phyloP scores from a whole-genome alignment of 495 filamentous ascomycete species.

The Talaromyces stipitatus region DNA sequence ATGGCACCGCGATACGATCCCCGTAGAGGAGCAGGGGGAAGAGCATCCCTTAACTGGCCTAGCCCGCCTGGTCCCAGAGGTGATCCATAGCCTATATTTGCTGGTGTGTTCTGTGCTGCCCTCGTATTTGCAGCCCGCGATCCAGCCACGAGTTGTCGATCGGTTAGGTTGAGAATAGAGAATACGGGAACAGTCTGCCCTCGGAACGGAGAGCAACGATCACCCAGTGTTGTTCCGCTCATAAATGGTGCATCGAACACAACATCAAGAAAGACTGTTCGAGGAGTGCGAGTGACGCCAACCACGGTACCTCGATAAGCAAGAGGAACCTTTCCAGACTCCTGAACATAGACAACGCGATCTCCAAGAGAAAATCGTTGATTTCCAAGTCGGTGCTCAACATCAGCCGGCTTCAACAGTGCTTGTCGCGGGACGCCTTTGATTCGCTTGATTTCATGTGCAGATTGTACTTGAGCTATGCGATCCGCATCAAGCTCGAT shows the following conservation, averaged over 20 bases:
- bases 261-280: slow-evolving; percentile 76
- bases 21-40: slow-evolving; percentile 57
- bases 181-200: slow-evolving; percentile 82
- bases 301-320: slow-evolving; percentile 86
- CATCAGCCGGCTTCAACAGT: slow-evolving; percentile 83
- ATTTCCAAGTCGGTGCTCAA: slow-evolving; percentile 78
- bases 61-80: slow-evolving; percentile 50
- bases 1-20: slow-evolving; percentile 69
- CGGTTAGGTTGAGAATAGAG: slow-evolving; percentile 78
- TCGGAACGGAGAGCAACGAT: slow-evolving; percentile 89
- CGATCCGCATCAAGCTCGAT: slow-evolving; percentile 72
- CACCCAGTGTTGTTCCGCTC: slow-evolving; percentile 84
- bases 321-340: slow-evolving; percentile 91
- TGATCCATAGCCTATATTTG: slow-evolving; percentile 51
- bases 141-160: slow-evolving; percentile 69
- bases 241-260: slow-evolving; percentile 94
- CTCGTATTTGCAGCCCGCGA: slow-evolving; percentile 63
- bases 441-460: slow-evolving; percentile 51
- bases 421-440: slow-evolving; percentile 76
- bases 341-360: slow-evolving; percentile 84
- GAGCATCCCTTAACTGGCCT: slow-evolving; percentile 60
- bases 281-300: slow-evolving; percentile 78
- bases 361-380: slow-evolving; percentile 85
- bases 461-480: slow-evolving; percentile 40
- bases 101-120: slow-evolving; percentile 45